A percentile compares a stretch with the other conserved stretches of the same genome.
These are phyloP conservation scores for Calonectria crousiana DNA, from an alignment of 2,329 filamentous ascomycete species.

Conservation along the genomic window DNA sequence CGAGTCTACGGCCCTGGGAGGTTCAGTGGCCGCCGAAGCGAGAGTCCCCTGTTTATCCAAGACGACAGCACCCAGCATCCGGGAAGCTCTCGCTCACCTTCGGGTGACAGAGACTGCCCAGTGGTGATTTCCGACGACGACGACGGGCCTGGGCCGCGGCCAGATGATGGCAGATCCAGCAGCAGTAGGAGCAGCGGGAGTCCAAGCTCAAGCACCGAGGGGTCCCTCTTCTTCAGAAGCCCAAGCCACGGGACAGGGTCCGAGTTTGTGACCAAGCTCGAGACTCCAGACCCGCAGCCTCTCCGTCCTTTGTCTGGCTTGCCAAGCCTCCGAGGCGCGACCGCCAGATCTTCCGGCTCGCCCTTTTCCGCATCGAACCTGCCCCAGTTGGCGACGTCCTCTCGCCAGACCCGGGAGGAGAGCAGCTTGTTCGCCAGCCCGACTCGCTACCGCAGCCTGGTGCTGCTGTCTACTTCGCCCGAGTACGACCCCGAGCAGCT, in stretches of 20 bases:
- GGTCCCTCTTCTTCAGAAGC: constrained; percentile 28
- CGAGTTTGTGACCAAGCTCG: constrained; percentile 20
- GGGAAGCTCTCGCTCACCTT: not conserved
- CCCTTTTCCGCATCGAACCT: not conserved
- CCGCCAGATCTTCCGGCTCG: not conserved
- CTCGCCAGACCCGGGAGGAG: constrained; percentile 21
- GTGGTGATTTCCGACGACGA: constrained; percentile 9
- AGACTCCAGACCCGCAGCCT: constrained; percentile 4
- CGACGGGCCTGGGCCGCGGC: not conserved
- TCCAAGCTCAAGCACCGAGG: not conserved
- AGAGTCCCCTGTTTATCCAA: not conserved
- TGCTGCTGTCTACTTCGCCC: not conserved
- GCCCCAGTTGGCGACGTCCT: not conserved
- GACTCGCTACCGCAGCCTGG: constrained; percentile 21
- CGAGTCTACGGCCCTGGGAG: not conserved
- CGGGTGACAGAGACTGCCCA: not conserved
- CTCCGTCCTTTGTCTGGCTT: no score
- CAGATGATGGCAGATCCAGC: not conserved
- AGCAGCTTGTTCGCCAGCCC: constrained; percentile 34
- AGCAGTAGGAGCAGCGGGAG: not conserved
- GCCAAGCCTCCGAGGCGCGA: not conserved
- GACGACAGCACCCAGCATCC: not conserved
- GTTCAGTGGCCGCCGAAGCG: not conserved
- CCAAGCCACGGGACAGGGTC: not conserved
- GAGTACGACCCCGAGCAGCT: not conserved